Evolutionary conservation across 2,329 filamentous ascomycete species (phyloP).

Genomic region (Exserohilum turcica): DNA sequence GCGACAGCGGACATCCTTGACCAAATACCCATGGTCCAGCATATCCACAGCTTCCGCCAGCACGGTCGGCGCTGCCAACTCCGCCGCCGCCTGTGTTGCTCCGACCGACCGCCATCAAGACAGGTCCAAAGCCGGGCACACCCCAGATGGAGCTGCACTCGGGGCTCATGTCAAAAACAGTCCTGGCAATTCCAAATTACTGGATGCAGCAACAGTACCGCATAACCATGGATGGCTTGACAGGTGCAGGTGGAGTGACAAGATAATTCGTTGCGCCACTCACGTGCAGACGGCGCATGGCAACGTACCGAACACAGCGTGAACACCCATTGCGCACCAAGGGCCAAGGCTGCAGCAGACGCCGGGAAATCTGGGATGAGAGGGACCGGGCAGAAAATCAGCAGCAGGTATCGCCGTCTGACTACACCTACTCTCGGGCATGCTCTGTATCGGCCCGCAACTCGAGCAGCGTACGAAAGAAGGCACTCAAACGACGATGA

Average conservation of each 20-base stretch:
- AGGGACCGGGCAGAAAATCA: constrained; percentile 13
- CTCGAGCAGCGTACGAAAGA: constrained; percentile 7
- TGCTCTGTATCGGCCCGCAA: constrained; percentile 15
- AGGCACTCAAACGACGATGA: neutral
- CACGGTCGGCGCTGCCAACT: neutral
- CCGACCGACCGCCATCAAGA: too few species aligned
- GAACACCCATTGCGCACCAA: neutral
- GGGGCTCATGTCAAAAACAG: neutral
- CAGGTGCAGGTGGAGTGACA: neutral
- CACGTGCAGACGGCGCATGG: neutral
- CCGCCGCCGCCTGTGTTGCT: neutral
- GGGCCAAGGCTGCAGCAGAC: neutral
- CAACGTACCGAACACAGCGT: neutral
- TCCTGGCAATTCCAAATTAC: neutral
- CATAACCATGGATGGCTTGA: neutral
- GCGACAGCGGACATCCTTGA: neutral
- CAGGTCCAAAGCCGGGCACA: neutral
- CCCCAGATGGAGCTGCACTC: neutral
- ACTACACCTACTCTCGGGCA: constrained; percentile 9
- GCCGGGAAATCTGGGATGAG: constrained; percentile 3
- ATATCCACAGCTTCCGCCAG: neutral
- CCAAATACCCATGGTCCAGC: neutral
- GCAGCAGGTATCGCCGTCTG: constrained; percentile 19
- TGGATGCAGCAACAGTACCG: neutral
- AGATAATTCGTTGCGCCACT: neutral